Conservation (phyloP, 1,284 basidiomycete species). For the Malassezia vespertilionis region DNA sequence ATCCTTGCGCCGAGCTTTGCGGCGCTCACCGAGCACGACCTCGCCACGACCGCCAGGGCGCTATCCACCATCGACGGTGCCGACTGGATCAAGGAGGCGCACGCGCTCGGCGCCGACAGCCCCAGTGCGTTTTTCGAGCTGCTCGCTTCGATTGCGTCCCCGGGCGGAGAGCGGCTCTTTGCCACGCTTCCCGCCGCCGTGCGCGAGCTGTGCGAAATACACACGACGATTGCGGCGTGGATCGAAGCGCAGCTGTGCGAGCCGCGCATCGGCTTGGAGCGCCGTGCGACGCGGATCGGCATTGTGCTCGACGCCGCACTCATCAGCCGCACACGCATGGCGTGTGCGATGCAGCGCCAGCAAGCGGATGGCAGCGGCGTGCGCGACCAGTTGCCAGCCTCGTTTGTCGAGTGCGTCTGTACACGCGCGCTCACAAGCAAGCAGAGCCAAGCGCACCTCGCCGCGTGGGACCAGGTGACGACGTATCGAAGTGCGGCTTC, state of each 20-base stretch:
- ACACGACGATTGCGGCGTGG: conserved; percentile 22
- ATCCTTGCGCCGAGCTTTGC: conserved; percentile 22
- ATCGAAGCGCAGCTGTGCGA: conserved; percentile 39
- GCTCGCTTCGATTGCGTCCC: not conserved
- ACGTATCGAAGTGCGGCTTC: not conserved
- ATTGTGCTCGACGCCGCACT: conserved; percentile 39
- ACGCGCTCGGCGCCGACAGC: not conserved
- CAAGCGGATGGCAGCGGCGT: not conserved
- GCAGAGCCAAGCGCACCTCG: conserved; percentile 30
- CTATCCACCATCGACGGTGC: not conserved
- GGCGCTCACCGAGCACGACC: conserved; percentile 1
- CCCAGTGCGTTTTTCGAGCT: conserved; percentile 5
- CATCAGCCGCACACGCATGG: conserved; percentile 38
- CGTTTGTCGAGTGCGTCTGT: conserved; percentile 40
- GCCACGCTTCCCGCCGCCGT: conserved; percentile 7
- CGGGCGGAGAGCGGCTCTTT: not conserved
- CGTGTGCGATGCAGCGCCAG: not conserved
- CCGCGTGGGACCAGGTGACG: conserved; percentile 39
- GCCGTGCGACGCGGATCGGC: conserved; percentile 27
- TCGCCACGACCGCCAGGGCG: not conserved
- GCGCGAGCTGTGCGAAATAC: conserved; percentile 5
- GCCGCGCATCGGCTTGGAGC: conserved; percentile 29
- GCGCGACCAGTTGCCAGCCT: conserved; percentile 13
- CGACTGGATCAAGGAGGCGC: not conserved
- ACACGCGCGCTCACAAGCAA: conserved; percentile 30